Percentiles rank a stretch among this genome's conserved stretches.
These are phyloP conservation scores for Candida pini DNA, from an alignment of 805 yeast species.

Conservation along the genomic window DNA sequence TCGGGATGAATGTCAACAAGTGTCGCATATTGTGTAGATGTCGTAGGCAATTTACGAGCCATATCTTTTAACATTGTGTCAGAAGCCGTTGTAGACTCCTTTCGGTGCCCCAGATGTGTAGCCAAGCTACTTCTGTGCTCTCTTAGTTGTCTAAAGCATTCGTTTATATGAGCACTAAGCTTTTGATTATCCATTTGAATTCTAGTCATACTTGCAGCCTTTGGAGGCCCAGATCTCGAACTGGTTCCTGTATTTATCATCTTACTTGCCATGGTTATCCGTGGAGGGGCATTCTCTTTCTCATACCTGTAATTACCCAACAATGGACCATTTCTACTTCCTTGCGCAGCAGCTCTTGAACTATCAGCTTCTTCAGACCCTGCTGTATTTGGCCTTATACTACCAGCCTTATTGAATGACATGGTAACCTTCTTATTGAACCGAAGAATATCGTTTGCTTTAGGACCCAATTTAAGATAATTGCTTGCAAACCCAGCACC, in stretches of 20 bases:
- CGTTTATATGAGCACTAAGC: conserved; percentile 25
- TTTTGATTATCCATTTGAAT: conserved; percentile 14
- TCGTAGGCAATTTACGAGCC: conserved; percentile 50
- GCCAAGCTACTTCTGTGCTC: conserved; percentile 38
- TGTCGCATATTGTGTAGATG: conserved; percentile 38
- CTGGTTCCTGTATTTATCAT: conserved; percentile 4
- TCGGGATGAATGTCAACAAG: conserved; percentile 31
- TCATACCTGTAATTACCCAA: conserved; percentile 7
- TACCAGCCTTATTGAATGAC: conserved; percentile 34
- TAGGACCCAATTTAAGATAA: conserved; percentile 60
- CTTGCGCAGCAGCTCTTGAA: not conserved
- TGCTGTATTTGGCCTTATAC: conserved; percentile 1
- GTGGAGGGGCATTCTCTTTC: conserved; percentile 16
- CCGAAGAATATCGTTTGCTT: conserved; percentile 43
- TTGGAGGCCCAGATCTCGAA: conserved; percentile 4
- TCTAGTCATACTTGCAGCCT: conserved; percentile 13
- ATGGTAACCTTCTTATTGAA: conserved; percentile 40
- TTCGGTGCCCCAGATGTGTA: conserved; percentile 32
- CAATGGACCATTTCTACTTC: too few species aligned
- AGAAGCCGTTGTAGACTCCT: conserved; percentile 31
- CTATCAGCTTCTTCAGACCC: conserved; percentile 1
- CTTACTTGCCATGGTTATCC: conserved; percentile 16
- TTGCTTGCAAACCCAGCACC: conserved; percentile 76
- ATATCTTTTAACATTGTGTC: conserved; percentile 44
- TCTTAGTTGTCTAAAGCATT: conserved; percentile 30